These are phyloP conservation scores for Aspergillus cejpii DNA, from an alignment of 2,329 filamentous ascomycete genomes.

Conservation along the genomic window DNA sequence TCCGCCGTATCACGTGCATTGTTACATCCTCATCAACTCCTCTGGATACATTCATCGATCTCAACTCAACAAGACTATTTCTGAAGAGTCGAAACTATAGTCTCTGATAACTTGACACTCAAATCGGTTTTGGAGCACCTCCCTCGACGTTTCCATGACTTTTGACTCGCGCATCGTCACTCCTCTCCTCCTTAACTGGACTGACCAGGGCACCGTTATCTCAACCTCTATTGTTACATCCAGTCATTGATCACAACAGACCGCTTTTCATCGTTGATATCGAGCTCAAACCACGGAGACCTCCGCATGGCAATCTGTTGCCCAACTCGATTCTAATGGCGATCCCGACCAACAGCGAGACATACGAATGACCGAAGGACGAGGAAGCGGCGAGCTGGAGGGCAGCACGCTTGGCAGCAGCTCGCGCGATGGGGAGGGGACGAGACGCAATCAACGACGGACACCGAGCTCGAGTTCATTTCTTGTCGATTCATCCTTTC, in stretches of 20 bases:
- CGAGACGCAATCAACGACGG: conserved; percentile 21
- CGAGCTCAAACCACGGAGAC: neutral
- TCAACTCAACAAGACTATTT: too few relatives aligned
- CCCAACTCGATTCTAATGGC: conserved; percentile 14
- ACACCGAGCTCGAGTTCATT: conserved; percentile 38
- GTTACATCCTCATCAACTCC: too few relatives aligned
- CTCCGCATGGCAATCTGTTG: neutral
- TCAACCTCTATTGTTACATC: conserved; percentile 17
- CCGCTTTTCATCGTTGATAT: neutral
- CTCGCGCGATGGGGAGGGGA: conserved; percentile 31
- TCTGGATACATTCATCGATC: too few relatives aligned
- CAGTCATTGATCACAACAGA: neutral
- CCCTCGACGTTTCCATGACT: conserved; percentile 18
- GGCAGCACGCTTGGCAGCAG: conserved; percentile 34
- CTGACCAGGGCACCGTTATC: conserved; percentile 14
- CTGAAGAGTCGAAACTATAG: too few relatives aligned
- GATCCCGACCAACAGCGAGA: conserved; percentile 13
- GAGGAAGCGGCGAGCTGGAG: conserved; percentile 30
- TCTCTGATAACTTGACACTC: too few relatives aligned
- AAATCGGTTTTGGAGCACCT: neutral
- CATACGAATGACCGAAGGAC: conserved; percentile 24
- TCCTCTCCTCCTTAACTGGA: conserved; percentile 18
- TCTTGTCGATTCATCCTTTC: conserved; percentile 41
- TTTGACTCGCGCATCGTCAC: conserved; percentile 12
- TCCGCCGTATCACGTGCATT: too few relatives aligned